These are phyloP conservation scores for Pelargonium nanum DNA, from an alignment of 345 rosid species.

Conservation along the genomic window DNA sequence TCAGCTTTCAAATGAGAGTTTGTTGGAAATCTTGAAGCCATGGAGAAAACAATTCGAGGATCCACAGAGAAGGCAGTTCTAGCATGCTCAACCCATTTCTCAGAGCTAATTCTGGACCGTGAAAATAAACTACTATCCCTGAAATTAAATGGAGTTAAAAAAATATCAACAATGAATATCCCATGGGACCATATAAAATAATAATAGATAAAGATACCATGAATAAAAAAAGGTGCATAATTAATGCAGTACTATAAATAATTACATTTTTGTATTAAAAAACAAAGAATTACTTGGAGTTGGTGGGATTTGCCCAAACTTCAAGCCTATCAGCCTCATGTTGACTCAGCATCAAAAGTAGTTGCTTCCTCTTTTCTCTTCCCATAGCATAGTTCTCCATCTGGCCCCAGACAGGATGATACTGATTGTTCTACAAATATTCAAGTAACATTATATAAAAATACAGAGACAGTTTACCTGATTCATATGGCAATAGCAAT, in stretches of 20 bases:
- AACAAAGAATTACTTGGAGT: conserved; percentile 50
- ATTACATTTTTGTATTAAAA: neutral
- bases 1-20: conserved; percentile 63
- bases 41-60: conserved; percentile 73
- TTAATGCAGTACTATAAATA: neutral
- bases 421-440: conserved; percentile 49
- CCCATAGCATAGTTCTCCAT: conserved; percentile 70
- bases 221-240: neutral
- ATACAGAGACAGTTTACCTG: conserved; percentile 3
- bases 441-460: conserved; percentile 10
- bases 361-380: conserved; percentile 82
- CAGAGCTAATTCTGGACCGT: conserved; percentile 62
- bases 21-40: conserved; percentile 76
- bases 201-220: conserved; percentile 1
- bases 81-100: conserved; percentile 81
- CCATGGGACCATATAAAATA: neutral
- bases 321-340: conserved; percentile 99
- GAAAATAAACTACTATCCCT: conserved; percentile 66
- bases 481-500: neutral
- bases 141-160: conserved; percentile 15
- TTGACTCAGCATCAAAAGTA: conserved; percentile 92
- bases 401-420: conserved; percentile 96
- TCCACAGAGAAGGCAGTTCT: conserved; percentile 84
- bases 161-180: conserved; percentile 2
- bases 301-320: conserved; percentile 95